Evolutionary conservation across 345 rosid genomes (phyloP).

Genomic region (Alliaria petiolata): DNA sequence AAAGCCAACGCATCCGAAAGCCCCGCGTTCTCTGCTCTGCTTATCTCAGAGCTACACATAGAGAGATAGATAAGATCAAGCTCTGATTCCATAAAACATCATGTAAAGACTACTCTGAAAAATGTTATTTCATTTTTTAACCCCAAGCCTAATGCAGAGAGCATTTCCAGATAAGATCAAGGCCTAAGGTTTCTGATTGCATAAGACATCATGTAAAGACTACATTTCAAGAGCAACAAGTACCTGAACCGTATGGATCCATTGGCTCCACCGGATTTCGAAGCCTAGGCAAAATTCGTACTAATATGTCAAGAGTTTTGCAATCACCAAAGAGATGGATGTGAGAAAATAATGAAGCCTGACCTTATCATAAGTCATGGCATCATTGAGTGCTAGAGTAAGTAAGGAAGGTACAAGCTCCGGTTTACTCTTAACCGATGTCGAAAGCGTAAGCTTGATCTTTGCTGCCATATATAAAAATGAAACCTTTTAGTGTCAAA

Average conservation of each 20-base stretch:
- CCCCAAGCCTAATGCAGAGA: neutral
- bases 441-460: slow-evolving; percentile 47
- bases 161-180: too few relatives aligned
- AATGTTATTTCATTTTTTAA: too few relatives aligned
- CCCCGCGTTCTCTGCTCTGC: slow-evolving; percentile 81
- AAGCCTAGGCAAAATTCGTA: slow-evolving; percentile 46
- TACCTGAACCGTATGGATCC: slow-evolving; percentile 93
- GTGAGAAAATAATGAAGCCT: slow-evolving; percentile 20
- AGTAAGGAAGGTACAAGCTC: slow-evolving; percentile 66
- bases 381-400: slow-evolving; percentile 77
- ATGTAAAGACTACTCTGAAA: neutral
- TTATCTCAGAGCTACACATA: slow-evolving; percentile 86
- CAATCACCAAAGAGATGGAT: neutral
- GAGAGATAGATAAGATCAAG: slow-evolving; percentile 5
- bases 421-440: slow-evolving; percentile 56
- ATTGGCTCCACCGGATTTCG: slow-evolving; percentile 94
- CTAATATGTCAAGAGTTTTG: neutral
- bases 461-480: slow-evolving; percentile 48
- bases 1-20: slow-evolving; percentile 60
- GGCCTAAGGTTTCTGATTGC: too few relatives aligned
- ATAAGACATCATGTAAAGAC: neutral
- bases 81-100: neutral
- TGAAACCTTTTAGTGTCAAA: neutral
- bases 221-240: slow-evolving; percentile 9
- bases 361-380: slow-evolving; percentile 90